phyloP scores from a whole-genome alignment of 2,329 filamentous ascomycete genomes.

The Ceratocystis papillata region DNA sequence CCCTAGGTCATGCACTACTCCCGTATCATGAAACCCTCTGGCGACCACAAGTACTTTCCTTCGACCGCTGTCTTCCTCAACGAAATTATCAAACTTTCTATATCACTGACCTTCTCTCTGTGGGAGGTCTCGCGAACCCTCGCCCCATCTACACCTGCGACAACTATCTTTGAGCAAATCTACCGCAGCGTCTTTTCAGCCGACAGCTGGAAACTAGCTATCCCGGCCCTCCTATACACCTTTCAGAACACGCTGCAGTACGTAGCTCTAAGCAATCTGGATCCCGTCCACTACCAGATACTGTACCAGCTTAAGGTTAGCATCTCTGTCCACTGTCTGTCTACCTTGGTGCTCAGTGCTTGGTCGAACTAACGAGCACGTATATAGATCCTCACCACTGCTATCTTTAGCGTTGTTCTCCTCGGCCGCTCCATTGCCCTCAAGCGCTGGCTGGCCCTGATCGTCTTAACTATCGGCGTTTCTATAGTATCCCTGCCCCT shows the following conservation, averaged over 20 bases:
- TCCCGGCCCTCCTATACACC: conserved; percentile 81
- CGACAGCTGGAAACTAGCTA: conserved; percentile 88
- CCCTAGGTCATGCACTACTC: conserved; percentile 84
- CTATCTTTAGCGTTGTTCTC: conserved; percentile 72
- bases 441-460: conserved; percentile 68
- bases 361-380: not conserved
- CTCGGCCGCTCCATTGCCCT: conserved; percentile 58
- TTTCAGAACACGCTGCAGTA: conserved; percentile 92
- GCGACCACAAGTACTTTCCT: conserved; percentile 80
- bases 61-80: conserved; percentile 91
- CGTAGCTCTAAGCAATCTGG: conserved; percentile 77
- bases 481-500: conserved; percentile 73
- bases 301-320: conserved; percentile 80
- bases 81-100: conserved; percentile 78
- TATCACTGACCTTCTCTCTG: conserved; percentile 76
- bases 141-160: conserved; percentile 67
- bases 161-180: conserved; percentile 68
- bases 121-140: conserved; percentile 74
- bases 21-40: conserved; percentile 73
- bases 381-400: conserved; percentile 66
- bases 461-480: conserved; percentile 71
- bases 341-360: not conserved
- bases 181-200: conserved; percentile 72
- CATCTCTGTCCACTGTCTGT: not conserved
- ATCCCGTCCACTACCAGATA: conserved; percentile 86